Percentiles rank a stretch among this genome's conserved stretches.
Evolutionary conservation across 257 asterid genomes (phyloP).

Genomic region (Thymus mandschuricus): DNA sequence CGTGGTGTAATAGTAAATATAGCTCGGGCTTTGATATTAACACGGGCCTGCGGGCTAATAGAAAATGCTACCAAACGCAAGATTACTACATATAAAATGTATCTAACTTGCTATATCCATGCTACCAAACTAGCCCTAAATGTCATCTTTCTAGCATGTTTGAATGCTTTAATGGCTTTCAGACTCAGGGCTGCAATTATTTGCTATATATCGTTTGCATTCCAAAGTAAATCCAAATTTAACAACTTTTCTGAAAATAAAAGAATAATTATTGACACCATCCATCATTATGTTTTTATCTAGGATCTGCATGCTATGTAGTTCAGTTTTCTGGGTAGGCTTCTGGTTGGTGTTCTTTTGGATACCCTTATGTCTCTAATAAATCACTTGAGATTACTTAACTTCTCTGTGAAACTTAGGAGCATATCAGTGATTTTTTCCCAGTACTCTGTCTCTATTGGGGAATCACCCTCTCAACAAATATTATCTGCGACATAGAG

Average conservation of each 20-base stretch:
- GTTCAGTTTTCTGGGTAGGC: background rate
- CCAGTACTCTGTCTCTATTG: background rate
- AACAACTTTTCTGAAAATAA: background rate
- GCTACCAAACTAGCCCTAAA: background rate
- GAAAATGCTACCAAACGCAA: too few species aligned
- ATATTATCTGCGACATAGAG: background rate
- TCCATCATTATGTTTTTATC: background rate
- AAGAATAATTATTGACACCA: background rate
- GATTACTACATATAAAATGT: too few species aligned
- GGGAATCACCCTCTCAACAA: constrained; percentile 7
- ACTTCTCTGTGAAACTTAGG: background rate
- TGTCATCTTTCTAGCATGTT: background rate
- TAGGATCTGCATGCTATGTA: background rate
- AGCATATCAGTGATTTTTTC: background rate
- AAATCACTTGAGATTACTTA: background rate
- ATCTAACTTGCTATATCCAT: too few species aligned
- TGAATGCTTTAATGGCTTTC: background rate
- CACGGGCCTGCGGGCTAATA: too few species aligned
- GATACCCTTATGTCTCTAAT: background rate
- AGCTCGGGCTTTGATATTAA: too few species aligned
- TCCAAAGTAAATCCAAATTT: background rate
- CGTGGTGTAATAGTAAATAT: too few species aligned
- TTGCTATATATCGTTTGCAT: background rate
- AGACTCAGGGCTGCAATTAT: background rate
- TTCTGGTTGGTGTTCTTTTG: background rate